A percentile compares a stretch with the other conserved stretches of the same genome.
Conservation (phyloP, 78 protist species). For the Protostelium mycophagum region DNA sequence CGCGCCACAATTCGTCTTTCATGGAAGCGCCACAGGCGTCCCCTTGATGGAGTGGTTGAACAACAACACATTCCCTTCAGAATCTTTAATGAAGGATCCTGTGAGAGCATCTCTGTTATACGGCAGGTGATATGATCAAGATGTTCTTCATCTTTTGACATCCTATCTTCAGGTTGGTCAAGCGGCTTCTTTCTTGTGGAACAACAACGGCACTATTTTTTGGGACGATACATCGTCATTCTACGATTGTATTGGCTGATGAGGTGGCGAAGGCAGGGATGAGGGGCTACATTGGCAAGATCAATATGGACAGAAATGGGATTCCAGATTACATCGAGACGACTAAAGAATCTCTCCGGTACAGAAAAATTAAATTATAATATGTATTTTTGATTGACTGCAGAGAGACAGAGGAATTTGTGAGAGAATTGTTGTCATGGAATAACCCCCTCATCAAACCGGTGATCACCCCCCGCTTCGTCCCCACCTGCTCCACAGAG, state of each 20-base stretch:
- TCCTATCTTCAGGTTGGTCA: constrained; percentile 3
- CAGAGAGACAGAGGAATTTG: constrained; percentile 19
- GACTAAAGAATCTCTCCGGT: not conserved
- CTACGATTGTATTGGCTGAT: constrained; percentile 1
- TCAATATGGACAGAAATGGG: constrained; percentile 50
- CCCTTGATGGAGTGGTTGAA: constrained; percentile 64
- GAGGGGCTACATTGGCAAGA: constrained; percentile 67
- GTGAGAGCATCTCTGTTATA: constrained; percentile 17
- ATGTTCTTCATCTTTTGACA: not conserved
- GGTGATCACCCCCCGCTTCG: constrained; percentile 60
- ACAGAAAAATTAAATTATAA: too few species aligned
- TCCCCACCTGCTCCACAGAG: constrained; percentile 41
- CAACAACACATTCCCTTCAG: constrained; percentile 59
- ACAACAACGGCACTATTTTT: constrained; percentile 46
- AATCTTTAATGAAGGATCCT: constrained; percentile 7
- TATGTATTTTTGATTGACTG: not conserved
- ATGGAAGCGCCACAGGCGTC: constrained; percentile 29
- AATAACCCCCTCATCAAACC: constrained; percentile 3
- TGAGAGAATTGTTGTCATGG: not conserved
- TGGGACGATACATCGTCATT: constrained; percentile 56
- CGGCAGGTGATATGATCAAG: not conserved
- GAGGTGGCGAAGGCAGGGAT: constrained; percentile 9
- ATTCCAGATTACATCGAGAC: constrained; percentile 47
- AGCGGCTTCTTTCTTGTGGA: constrained; percentile 17
- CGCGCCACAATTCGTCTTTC: constrained; percentile 46